A percentile compares a stretch with the other conserved stretches of the same genome.
phyloP scores from a whole-genome alignment of 352 stramenopile genomes.

The Aphanomyces euteiches region DNA sequence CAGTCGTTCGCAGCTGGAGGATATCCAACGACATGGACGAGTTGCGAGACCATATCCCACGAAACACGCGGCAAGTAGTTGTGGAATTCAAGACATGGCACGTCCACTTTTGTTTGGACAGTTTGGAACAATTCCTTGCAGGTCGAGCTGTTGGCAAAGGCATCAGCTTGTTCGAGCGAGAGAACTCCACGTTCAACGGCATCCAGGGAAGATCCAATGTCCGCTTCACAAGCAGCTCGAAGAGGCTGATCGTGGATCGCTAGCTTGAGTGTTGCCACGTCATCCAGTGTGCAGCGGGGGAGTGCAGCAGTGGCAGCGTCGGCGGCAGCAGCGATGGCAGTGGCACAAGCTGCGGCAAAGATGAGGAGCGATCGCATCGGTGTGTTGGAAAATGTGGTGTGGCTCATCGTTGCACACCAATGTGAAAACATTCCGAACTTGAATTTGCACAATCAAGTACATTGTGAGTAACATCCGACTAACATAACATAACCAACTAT shows the following conservation, averaged over 20 bases:
- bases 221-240: neutral
- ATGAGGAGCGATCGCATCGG: neutral
- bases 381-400: too few species aligned
- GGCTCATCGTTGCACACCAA: too few species aligned
- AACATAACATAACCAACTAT: too few species aligned
- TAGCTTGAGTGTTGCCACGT: neutral
- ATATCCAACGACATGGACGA: constrained; percentile 8
- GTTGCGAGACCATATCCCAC: constrained; percentile 18
- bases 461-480: too few species aligned
- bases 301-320: neutral
- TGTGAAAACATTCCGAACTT: too few species aligned
- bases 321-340: neutral
- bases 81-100: constrained; percentile 14
- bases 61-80: neutral
- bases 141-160: constrained; percentile 13
- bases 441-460: too few species aligned
- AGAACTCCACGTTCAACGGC: neutral
- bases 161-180: neutral
- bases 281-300: constrained; percentile 4
- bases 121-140: constrained; percentile 6
- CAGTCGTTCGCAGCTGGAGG: constrained; percentile 10
- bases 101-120: neutral
- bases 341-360: too few species aligned
- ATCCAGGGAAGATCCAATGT: neutral
- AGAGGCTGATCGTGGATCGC: neutral